phyloP scores from a whole-genome alignment of 148 eudicot species.

The Fagopyrum tataricum region DNA sequence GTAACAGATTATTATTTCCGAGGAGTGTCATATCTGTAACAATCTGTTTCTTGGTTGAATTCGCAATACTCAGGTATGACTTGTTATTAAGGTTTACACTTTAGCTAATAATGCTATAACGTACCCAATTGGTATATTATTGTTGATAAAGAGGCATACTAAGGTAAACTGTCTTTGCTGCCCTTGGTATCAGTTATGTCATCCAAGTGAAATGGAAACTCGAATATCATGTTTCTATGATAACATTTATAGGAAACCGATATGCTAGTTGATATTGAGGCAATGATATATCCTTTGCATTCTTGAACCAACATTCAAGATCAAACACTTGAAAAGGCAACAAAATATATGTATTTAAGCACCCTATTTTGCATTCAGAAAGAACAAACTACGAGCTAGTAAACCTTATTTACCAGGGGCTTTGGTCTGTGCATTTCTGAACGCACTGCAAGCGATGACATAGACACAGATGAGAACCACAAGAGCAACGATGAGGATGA shows the following conservation, averaged over 20 bases:
- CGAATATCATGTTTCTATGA: not conserved
- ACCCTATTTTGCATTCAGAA: not conserved
- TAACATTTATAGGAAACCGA: not conserved
- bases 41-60: not conserved
- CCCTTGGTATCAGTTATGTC: not conserved
- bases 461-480: conserved; percentile 78
- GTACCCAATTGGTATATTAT: too few relatives aligned
- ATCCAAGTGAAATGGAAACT: not conserved
- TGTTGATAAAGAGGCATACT: too few relatives aligned
- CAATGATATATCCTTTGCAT: not conserved
- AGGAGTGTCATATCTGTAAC: not conserved
- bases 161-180: too few relatives aligned
- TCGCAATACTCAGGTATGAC: too few relatives aligned
- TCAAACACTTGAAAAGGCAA: not conserved
- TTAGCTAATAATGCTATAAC: too few relatives aligned
- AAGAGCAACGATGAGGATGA: conserved; percentile 58
- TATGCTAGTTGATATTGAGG: not conserved
- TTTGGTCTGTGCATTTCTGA: conserved; percentile 74
- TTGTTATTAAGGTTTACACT: too few relatives aligned
- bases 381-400: not conserved
- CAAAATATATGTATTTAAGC: not conserved
- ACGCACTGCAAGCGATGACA: conserved; percentile 75
- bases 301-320: not conserved
- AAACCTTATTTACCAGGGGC: conserved; percentile 28
- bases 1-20: not conserved